These are phyloP conservation scores for Nadsonia fulvescens DNA, from an alignment of 805 yeast species.

Conservation along the genomic window DNA sequence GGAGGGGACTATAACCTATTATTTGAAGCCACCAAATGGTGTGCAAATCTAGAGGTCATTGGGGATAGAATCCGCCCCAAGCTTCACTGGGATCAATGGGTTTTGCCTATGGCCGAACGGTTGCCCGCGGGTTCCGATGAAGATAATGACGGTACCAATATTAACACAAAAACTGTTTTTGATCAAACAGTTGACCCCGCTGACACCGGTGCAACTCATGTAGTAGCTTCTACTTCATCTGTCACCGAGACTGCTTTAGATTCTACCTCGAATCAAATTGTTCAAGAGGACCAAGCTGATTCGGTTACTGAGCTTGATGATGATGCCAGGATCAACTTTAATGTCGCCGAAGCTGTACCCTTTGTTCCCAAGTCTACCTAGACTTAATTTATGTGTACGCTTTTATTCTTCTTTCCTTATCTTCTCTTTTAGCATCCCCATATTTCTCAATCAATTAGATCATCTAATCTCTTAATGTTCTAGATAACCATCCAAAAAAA, in stretches of 20 bases:
- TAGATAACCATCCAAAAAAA: no score
- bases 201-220: slow-evolving; percentile 13
- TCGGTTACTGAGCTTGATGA: slow-evolving; percentile 6
- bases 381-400: no score
- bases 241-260: slow-evolving; percentile 1
- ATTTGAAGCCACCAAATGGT: slow-evolving; percentile 33
- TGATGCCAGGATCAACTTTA: slow-evolving; percentile 13
- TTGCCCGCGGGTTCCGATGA: slow-evolving; percentile 29
- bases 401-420: no score
- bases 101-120: slow-evolving; percentile 37
- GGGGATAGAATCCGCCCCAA: slow-evolving; percentile 45
- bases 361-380: slow-evolving; percentile 22
- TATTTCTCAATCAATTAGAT: no score
- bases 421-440: no score
- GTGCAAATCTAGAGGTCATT: slow-evolving; percentile 34
- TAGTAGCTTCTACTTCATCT: slow-evolving; percentile 1
- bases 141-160: slow-evolving; percentile 11
- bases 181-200: slow-evolving; percentile 1
- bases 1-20: slow-evolving; percentile 36
- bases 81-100: slow-evolving; percentile 46
- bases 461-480: no score
- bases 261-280: no score
- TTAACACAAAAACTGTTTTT: not conserved
- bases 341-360: slow-evolving; percentile 20
- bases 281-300: no score